Percentiles rank a stretch among this genome's conserved stretches.
These are phyloP conservation scores for Triticum turgidum DNA, from an alignment of 176 grass and related monocot genomes.

Conservation along the genomic window DNA sequence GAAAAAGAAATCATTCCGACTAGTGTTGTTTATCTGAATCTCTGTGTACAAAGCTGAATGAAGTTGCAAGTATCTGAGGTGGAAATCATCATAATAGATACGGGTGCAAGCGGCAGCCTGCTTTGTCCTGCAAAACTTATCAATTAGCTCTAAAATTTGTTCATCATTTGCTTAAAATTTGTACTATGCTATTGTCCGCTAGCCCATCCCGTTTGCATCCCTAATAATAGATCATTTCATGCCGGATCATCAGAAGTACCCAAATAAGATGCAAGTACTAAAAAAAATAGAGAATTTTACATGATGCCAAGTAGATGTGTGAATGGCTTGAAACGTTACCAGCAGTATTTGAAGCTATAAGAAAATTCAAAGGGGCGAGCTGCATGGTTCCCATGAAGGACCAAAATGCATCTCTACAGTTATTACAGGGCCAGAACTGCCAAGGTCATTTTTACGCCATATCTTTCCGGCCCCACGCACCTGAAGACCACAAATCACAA, in stretches of 20 bases:
- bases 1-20: background rate
- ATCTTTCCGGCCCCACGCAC: slow-evolving; percentile 25
- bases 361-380: background rate
- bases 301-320: background rate
- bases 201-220: too few relatives aligned
- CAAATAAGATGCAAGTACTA: too few relatives aligned
- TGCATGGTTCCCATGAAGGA: background rate
- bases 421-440: background rate
- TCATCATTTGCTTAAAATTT: too few relatives aligned
- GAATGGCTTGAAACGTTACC: background rate
- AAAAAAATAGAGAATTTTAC: background rate
- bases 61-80: background rate
- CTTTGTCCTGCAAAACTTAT: too few relatives aligned
- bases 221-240: too few relatives aligned
- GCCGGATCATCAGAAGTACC: too few relatives aligned
- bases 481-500: slow-evolving; percentile 33
- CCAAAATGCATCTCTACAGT: background rate
- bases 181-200: too few relatives aligned
- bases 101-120: too few relatives aligned
- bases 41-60: background rate
- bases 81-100: background rate
- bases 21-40: background rate
- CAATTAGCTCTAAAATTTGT: too few relatives aligned
- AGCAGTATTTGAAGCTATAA: background rate
- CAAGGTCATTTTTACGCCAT: slow-evolving; percentile 49